Evolutionary conservation across 768 basidiomycete genomes (phyloP), one percentile per base, ranked within the genome.

Genomic region (Inosperma sp.): DNA sequence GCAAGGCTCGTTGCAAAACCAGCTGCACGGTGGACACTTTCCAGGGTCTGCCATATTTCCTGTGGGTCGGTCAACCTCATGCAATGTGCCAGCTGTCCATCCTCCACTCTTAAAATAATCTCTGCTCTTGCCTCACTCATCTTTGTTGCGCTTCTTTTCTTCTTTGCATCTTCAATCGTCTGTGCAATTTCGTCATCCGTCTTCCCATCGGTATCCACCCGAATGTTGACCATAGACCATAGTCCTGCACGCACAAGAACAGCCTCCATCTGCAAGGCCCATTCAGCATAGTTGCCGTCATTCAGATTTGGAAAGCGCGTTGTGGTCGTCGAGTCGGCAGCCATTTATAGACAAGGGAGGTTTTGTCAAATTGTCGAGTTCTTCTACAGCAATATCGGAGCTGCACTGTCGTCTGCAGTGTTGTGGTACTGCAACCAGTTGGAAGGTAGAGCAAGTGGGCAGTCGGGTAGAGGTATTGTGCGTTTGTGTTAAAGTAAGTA

Each of bases 71-170:
- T 17, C 5, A 54, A 54, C 13, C 37, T 62, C n/a, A n/a, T n/a
- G 33, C 51, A 52, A 46, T 67, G 66, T 5, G 54, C 26, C 19
- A 67, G 49, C 52, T 67, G 65, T 14, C 47, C 45, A 34, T 54
- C 57, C 2, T 66, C 60, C 12, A 65, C 63, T n/a, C 55, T 41
- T 27, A 64, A 48, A 34, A 68, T 54, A 39, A 68, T 57, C 54
- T 64, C 56, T 1, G 64, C 60, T 6, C 59, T 34, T 0, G 64
- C 62, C 53, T 64, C 57, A 4, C 45, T 58, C 56, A 60, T 63
- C 58, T 65, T 64, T 12, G n/a, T n/a, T n/a, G n/a, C n/a, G n/a
- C n/a, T n/a, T n/a, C n/a, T n/a, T n/a, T n/a, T n/a, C n/a, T n/a
- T n/a, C n/a, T n/a, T n/a, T n/a, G n/a, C n/a, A n/a, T n/a, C n/a